phyloP scores from a whole-genome alignment of 768 basidiomycete species.

The Rhizopogon vesiculosus region DNA sequence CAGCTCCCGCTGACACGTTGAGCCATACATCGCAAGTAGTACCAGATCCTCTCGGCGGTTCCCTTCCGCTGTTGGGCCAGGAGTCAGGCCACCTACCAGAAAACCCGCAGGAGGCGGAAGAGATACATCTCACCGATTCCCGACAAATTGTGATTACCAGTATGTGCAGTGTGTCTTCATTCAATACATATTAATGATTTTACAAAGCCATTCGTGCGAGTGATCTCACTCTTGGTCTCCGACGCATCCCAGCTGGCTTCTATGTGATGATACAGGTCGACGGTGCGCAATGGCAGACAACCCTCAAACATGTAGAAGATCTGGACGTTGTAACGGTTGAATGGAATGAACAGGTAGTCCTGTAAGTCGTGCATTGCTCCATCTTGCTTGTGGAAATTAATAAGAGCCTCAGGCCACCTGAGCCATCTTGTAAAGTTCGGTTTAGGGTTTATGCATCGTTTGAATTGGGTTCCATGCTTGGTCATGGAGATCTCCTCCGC shows the following conservation, averaged over 20 bases:
- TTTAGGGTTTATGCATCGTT: not conserved
- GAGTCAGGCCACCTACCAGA: no score
- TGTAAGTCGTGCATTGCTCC: not conserved
- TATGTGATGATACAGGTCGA: not conserved
- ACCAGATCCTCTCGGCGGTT: no score
- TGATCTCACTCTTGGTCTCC: not conserved
- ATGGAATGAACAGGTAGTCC: not conserved
- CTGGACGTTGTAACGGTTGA: not conserved
- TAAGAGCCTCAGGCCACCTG: not conserved
- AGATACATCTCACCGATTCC: no score
- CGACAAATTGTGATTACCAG: no score
- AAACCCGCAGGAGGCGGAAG: no score
- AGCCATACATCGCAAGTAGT: no score
- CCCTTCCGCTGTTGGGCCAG: no score
- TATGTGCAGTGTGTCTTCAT: no score
- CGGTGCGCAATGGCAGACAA: not conserved
- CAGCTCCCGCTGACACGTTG: no score
- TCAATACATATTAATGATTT: no score
- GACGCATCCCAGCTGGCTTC: slow-evolving; percentile 6
- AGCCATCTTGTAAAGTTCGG: not conserved
- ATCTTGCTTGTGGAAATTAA: not conserved
- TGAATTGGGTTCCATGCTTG: not conserved
- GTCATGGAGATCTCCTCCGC: not conserved
- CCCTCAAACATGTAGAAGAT: not conserved
- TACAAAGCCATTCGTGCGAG: slow-evolving; percentile 5